Evolutionary conservation across 2,329 filamentous ascomycete genomes (phyloP).

Genomic region (Talaromyces albobiverticillius): DNA sequence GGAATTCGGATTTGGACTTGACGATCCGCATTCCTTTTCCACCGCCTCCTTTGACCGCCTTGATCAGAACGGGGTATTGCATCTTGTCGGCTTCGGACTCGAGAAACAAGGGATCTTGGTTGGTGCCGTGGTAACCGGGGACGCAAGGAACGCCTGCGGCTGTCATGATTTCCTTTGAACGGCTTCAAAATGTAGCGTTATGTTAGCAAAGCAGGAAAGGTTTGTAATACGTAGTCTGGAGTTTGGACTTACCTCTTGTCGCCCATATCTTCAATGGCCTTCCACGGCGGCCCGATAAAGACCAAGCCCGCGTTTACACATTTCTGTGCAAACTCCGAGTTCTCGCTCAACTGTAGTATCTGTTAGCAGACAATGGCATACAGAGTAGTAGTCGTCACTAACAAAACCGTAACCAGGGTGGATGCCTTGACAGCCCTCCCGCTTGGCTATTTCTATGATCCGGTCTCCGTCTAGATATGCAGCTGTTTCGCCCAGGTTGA

Average conservation of each 20-base stretch:
- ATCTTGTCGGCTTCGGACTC: constrained; percentile 71
- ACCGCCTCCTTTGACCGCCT: constrained; percentile 63
- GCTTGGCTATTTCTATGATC: constrained; percentile 84
- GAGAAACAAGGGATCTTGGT: constrained; percentile 66
- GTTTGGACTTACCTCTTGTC: constrained; percentile 67
- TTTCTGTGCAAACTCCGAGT: constrained; percentile 81
- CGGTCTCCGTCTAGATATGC: constrained; percentile 92
- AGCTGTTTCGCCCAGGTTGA: constrained; percentile 77
- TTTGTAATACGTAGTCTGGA: background rate
- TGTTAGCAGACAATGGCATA: constrained; percentile 4
- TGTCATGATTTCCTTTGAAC: constrained; percentile 95
- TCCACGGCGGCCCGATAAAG: constrained; percentile 85
- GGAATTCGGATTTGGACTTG: constrained; percentile 56
- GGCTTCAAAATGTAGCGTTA: constrained; percentile 38
- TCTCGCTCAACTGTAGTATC: constrained; percentile 68
- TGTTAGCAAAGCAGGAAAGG: no score
- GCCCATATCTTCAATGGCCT: constrained; percentile 79
- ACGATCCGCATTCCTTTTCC: constrained; percentile 70
- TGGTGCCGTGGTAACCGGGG: constrained; percentile 86
- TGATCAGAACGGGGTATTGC: constrained; percentile 63
- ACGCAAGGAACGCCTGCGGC: constrained; percentile 94
- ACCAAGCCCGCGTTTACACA: constrained; percentile 87
- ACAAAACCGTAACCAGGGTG: constrained; percentile 93
- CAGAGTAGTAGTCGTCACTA: constrained; percentile 24
- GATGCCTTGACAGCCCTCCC: constrained; percentile 82